Evolutionary conservation across 768 basidiomycete species (phyloP), one percentile per base, ranked within the genome.

Genomic region (Gymnopilus dilepis): DNA sequence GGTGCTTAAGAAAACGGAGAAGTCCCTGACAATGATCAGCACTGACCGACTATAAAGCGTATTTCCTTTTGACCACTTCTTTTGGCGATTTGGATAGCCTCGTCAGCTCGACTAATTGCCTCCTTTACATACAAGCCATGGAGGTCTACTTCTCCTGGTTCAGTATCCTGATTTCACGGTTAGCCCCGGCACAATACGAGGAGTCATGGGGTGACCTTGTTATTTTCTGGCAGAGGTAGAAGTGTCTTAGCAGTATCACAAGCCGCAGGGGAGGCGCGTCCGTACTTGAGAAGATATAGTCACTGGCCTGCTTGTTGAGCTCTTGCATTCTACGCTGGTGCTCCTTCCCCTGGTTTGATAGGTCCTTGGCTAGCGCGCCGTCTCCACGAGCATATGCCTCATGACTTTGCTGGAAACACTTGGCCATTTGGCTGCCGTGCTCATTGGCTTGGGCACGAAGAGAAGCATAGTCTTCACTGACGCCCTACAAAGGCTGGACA

Each of bases 121-220:
- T 99, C 97, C 70, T 94, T 94, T 62, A 97, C 95, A 73, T 93
- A 97, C 3, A 99, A 77, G 1, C 94, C 96, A 70, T 98, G 96
- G 22, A 98, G 77, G 74, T 98, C 93, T 45, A 97, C 78, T 72
- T 95, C 91, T 1, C 89, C 91, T 0, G 82, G 82, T 60, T 83
- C 74, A 54, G 88, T 87, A 62, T 91, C 86, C 85, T 89, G 68
- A 42, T 55, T 6, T 8, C 37, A 13, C 40, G 28, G 33, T 33
- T 31, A 40, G 41, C 9, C 41, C 48, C 22, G 38, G 22, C 7
- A 26, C 22, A 11, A 55, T 41, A 48, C 2, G 21, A 34, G 21
- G 13, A 3, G 30, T 45, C 6, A 43, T 3, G 19, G 30, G 19
- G 28, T 33, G 52, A 88, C 90, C 77, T 82, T 81, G 77, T 96